Base-by-base conservation (phyloP, 495 filamentous ascomycete species). In the Aspergillus funiculosus region DNA sequence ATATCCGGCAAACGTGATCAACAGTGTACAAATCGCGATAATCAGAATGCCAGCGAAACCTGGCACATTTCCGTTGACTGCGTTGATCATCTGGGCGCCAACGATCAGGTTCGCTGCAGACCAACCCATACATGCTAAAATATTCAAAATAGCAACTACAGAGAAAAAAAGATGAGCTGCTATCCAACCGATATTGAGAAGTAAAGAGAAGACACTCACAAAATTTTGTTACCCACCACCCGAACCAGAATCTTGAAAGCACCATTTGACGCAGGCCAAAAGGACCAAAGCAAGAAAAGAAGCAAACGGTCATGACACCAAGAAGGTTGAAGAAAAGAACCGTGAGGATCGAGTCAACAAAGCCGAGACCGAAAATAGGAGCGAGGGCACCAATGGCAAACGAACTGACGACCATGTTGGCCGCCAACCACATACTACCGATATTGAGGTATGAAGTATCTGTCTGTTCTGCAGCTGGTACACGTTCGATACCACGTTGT, bases 211-310 rank as follows among this genome's bases (percentile, higher is more conserved):
- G 18, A n/a, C 13, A 74, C 79, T 71, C 68, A 85, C 81, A 80
- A 46, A 86, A 58, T 65, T 86, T 87, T 38, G 81, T 81, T 9
- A 75, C 77, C 53, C 78, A 80, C 65, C 75, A 88, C 29, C 86
- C 86, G 56, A 89, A 91, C 69, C 72, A 94, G 66, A 85, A 89
- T 18, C 87, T 72, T 4, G 84, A 86, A n/a, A 91, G 73, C 4
- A 90, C 80, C 82, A 94, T 89, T 64, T 94, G 87, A 31, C 87
- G 80, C 42, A 94, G 66, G 6, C 87, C 87, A 58, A 90, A 90
- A 5, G 87, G 81, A 5, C 87, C 87, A 49, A 90, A 88, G 17
- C 82, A 85, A 3, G 81, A 83, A 70, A 89, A 90, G 71, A 85
- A 86, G 72, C 78, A 82, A 10, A 88, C 85, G 11, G 86, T 84